A percentile compares a stretch with the other conserved stretches of the same genome.
Evolutionary conservation across 2,329 filamentous ascomycete species (phyloP).

Genomic region (Sarocladium brachiariae): DNA sequence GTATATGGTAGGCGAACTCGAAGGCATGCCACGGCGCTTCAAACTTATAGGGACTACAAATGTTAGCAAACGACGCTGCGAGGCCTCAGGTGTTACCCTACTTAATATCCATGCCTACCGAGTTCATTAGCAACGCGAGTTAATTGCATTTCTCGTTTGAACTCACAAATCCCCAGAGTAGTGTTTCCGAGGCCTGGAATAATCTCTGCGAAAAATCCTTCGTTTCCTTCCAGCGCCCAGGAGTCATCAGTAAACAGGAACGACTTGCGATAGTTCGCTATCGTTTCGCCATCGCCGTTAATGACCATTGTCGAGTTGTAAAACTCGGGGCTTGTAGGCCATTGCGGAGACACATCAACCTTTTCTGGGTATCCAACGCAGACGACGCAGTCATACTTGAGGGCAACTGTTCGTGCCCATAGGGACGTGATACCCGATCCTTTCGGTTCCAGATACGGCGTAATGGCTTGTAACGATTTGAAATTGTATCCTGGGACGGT

Average conservation of each 20-base stretch:
- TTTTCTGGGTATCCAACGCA: conserved; percentile 69
- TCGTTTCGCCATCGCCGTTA: conserved; percentile 48
- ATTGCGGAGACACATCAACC: conserved; percentile 41
- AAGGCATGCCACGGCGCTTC: conserved; percentile 30
- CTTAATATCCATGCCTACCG: conserved; percentile 6
- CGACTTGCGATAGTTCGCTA: conserved; percentile 55
- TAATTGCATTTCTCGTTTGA: not conserved
- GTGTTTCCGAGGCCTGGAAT: conserved; percentile 43
- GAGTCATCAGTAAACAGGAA: conserved; percentile 55
- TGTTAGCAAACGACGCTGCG: not conserved
- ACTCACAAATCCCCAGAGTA: conserved; percentile 50
- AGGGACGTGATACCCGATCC: conserved; percentile 59
- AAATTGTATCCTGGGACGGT: not conserved
- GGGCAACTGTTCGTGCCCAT: conserved; percentile 63
- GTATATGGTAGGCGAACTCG: conserved; percentile 46
- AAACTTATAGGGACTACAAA: conserved; percentile 27
- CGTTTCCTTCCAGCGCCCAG: conserved; percentile 49
- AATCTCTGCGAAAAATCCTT: conserved; percentile 40
- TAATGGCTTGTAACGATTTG: conserved; percentile 51
- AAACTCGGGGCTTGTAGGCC: conserved; percentile 45
- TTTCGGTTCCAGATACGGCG: conserved; percentile 60
- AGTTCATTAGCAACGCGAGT: conserved; percentile 20
- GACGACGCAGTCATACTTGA: conserved; percentile 60
- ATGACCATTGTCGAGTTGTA: conserved; percentile 50
- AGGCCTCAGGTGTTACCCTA: not conserved